Percentiles rank a stretch among this genome's conserved stretches.
phyloP scores from a whole-genome alignment of 2,329 filamentous ascomycete species.

The Ambrosiella cleistominuta region DNA sequence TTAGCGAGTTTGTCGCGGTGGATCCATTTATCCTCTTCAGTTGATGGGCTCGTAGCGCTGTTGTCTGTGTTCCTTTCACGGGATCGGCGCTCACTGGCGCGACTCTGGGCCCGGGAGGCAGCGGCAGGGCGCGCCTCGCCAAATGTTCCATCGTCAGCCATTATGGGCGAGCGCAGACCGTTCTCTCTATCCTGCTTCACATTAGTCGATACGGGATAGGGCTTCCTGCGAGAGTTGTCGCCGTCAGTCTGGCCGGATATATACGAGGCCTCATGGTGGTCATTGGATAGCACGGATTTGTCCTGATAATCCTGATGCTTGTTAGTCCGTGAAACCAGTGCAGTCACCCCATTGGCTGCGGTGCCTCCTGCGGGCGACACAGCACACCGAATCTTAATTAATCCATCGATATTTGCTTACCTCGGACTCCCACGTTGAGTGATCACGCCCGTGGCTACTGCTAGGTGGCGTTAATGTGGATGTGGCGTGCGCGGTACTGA shows the following conservation, averaged over 20 bases:
- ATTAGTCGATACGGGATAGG: slow-evolving; percentile 5
- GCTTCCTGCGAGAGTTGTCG: slow-evolving; percentile 2
- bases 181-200: slow-evolving; percentile 5
- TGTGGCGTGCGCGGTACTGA: slow-evolving; percentile 6
- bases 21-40: slow-evolving; percentile 62
- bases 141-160: slow-evolving; percentile 8
- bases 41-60: slow-evolving; percentile 9
- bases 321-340: background rate
- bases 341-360: background rate
- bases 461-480: slow-evolving; percentile 9
- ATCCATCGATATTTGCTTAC: background rate
- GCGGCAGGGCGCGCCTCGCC: slow-evolving; percentile 4
- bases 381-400: background rate
- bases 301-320: background rate
- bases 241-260: background rate
- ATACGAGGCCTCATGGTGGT: background rate
- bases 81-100: slow-evolving; percentile 10
- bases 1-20: slow-evolving; percentile 68
- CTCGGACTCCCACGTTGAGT: slow-evolving; percentile 6
- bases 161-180: slow-evolving; percentile 7
- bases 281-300: background rate
- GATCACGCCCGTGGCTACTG: slow-evolving; percentile 9
- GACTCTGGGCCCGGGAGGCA: slow-evolving; percentile 9
- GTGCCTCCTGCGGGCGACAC: background rate
- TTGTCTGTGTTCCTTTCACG: slow-evolving; percentile 7